Evolutionary conservation across 768 basidiomycete species (phyloP), one percentile per base, ranked within the genome.

Genomic region (Lyophyllum decastes): DNA sequence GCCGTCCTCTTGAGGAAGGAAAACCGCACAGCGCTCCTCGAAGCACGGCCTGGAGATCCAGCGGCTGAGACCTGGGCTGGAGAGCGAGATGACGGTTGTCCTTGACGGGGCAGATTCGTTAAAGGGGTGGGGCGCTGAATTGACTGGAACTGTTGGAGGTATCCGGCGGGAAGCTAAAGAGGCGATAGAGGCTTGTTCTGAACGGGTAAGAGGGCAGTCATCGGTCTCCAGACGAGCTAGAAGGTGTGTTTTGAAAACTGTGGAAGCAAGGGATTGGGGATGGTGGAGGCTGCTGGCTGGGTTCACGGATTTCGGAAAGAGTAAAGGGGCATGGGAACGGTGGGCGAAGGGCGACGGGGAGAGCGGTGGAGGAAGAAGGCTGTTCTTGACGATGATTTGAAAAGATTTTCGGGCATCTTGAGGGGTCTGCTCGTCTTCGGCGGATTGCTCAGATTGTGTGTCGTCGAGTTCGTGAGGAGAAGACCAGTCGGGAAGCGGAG

Each of bases 11-110:
- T 71, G 66, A 3, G 77, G 76, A 12, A 80, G 70, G 75, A 85
- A 88, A 4, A 89, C 74, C 25, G 75, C 71, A 60, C 82, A 73
- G 30, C 89, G 78, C 55, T 92, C 89, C 70, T 93, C 90, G 68
- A 90, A 92, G 66, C 87, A 88, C 24, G 88, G 86, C 3, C 90
- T 86, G 35, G 78, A 75, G 59, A 84, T 77, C 91, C 91, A 93
- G n/a, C 73, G 79, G 43, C 78, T 79, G 46, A 93, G 74, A 54
- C 88, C 86, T 14, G 74, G 73, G 65, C 86, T 87, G 40, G 71
- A 71, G n/a, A 64, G 66, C 35, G 72, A 73, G 40, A 77, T 64
- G 38, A 63, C 66, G n/a, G 67, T 66, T 50, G 68, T 64, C 44
- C 64, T 64, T 43, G 68, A 63, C n/a, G 73, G 75, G 46, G 70